These are phyloP conservation scores for Fragaria ananassa DNA, from an alignment of 306 rosid genomes.

Conservation along the genomic window DNA sequence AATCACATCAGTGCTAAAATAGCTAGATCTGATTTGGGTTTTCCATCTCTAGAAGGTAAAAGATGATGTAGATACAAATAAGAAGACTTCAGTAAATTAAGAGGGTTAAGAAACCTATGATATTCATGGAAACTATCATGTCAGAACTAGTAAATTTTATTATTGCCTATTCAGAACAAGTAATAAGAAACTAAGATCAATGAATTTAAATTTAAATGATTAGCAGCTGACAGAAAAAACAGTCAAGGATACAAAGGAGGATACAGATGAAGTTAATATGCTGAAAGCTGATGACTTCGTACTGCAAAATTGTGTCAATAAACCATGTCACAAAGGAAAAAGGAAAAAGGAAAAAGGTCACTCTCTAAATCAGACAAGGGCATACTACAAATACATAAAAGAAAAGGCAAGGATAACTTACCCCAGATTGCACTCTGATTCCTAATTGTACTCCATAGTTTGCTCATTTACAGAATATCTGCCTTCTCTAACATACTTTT, in stretches of 20 bases:
- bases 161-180: neutral
- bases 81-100: neutral
- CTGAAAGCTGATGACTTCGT: slow-evolving; percentile 55
- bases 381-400: slow-evolving; percentile 28
- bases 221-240: slow-evolving; percentile 18
- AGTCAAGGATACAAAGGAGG: slow-evolving; percentile 88
- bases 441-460: slow-evolving; percentile 13
- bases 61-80: neutral
- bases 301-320: slow-evolving; percentile 68
- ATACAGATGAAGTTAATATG: slow-evolving; percentile 60
- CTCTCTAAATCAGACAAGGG: slow-evolving; percentile 23
- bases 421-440: slow-evolving; percentile 27
- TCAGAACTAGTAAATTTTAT: neutral
- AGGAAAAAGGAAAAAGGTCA: slow-evolving; percentile 8
- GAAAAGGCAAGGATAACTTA: slow-evolving; percentile 33
- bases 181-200: neutral
- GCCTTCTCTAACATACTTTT: slow-evolving; percentile 30
- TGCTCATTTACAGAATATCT: slow-evolving; percentile 15
- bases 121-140: neutral
- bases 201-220: neutral
- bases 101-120: neutral
- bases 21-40: neutral
- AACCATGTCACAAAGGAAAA: slow-evolving; percentile 42
- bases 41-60: neutral
- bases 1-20: neutral